Base-by-base conservation (phyloP, 2,329 filamentous ascomycete genomes). In the Gnomoniopsis sp. region DNA sequence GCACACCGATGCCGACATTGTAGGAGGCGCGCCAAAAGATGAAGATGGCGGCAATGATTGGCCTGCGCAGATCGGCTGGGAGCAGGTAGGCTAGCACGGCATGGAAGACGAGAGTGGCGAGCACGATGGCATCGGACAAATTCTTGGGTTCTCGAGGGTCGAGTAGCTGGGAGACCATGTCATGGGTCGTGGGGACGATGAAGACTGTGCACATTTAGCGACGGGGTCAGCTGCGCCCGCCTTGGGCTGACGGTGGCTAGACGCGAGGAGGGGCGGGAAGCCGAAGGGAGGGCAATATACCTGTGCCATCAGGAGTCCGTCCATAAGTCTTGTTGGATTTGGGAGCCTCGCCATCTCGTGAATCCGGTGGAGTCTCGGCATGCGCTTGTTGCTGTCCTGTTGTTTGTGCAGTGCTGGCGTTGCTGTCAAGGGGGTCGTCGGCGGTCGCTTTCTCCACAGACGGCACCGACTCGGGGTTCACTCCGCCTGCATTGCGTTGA, bases 151-250 rank as follows among this genome's bases (percentile, higher is more conserved):
- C 89, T 65, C 89, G 90, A 53, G 95, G 95, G 68, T 96, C 95
- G 67, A 99, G 86, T 57, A 99, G 84, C 77, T 98, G 95, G 53
- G 93, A 96, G 67, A 99, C 93, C 95, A 99, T 98, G 77, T 99
- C 95, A 80, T 97, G 92, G 58, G 95, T 99, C 63, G 91, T 88
- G 50, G 95, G 95, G 56, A 99, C 95, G 59, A 91, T 89, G 72
- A 99, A 99, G 68, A 96, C 95, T 98, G 69, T 50, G 65, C 43
- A 48, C 15, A 21, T 6, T n/a, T 21, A 43, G 6, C 12, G 19
- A 15, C 10, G 6, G 36, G 23, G 33, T 49, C n/a, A 60, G 49
- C 19, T n/a, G 33, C 30, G 33, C 3, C 6, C 8, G 21, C 17
- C 17, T 10, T 19, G 12, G 10, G 44, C 48, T 34, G 11, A 53